Evolutionary conservation across 768 basidiomycete genomes (phyloP), one percentile per base, ranked within the genome.

Genomic region (Pleurotus salmoneostramineus): DNA sequence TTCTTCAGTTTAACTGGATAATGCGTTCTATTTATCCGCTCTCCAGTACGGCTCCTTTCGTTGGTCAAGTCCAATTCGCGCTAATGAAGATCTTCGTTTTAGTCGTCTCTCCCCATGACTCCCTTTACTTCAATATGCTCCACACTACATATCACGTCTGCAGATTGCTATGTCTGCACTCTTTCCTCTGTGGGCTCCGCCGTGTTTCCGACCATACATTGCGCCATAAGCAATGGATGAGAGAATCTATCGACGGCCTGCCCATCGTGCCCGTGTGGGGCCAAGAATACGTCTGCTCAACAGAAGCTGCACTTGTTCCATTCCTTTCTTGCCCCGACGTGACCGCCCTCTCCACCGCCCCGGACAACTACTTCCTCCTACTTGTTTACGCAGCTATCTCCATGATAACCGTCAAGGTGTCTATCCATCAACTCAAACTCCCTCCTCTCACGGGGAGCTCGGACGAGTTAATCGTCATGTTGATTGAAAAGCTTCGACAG

Each of bases 71-170:
- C 35, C 15, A 27, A 32, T 15, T 48, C 27, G 5, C 45, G 56
- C 49, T 57, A 37, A 55, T 60, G 60, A 63, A 65, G n/a, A n/a
- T n/a, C 63, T 59, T 66, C 65, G 40, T 64, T 60, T 34, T 54
- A 81, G 80, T 80, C 56, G 64, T 77, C 48, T 69, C 74, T 60
- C 71, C 73, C 57, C 61, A 74, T 51, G 80, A 81, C 59, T 62
- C 60, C 34, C 77, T 78, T 58, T 71, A 79, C 59, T 74, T 73
- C 55, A 69, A 72, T 27, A 76, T 77, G 68, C 67, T 77, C 35
- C 62, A 71, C 7, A 64, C 78, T 40, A 70, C 75, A 56, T 78
- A 72, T 58, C 68, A 77, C 46, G 72, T 70, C 3, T 77, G 74
- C 58, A 70, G 72, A 27, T 68, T 81, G 34, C 59, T 75, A 34